Conservation (phyloP, 192 early-diverging fungal species). For the Coemansia sp. region DNA sequence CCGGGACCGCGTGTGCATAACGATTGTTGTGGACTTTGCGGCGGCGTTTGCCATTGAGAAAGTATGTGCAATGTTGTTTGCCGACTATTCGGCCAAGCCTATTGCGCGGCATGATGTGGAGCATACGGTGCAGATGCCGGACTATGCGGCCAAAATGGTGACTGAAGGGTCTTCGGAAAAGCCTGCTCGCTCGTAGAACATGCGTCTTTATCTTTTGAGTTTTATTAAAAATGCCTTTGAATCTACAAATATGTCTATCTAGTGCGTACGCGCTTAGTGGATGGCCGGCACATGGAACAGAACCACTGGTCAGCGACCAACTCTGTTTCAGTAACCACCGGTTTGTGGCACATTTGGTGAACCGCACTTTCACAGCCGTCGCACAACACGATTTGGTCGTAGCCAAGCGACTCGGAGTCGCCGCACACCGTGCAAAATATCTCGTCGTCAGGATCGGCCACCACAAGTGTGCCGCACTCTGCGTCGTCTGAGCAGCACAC, state of each 20-base stretch:
- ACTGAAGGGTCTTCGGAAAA: too few species aligned
- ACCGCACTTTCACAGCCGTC: constrained; percentile 48
- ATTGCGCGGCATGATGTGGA: constrained; percentile 52
- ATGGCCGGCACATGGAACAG: constrained; percentile 28
- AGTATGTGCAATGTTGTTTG: constrained; percentile 72
- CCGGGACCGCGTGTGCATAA: constrained; percentile 71
- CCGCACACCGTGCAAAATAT: constrained; percentile 39
- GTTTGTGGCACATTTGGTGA: constrained; percentile 49
- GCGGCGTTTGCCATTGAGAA: constrained; percentile 78
- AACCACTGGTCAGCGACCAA: constrained; percentile 45
- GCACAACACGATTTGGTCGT: constrained; percentile 53
- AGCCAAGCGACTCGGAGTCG: constrained; percentile 24
- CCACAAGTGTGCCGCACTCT: constrained; percentile 29
- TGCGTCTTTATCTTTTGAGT: too few species aligned
- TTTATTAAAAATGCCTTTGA: too few species aligned
- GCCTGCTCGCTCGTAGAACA: too few species aligned
- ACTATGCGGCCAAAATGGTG: constrained; percentile 19
- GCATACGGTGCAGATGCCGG: constrained; percentile 29
- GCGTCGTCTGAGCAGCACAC: constrained; percentile 39
- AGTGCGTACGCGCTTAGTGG: constrained; percentile 17
- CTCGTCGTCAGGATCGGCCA: constrained; percentile 49
- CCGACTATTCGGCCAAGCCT: constrained; percentile 85
- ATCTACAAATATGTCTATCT: constrained; percentile 1
- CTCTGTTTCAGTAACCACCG: constrained; percentile 38
- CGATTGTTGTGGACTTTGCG: constrained; percentile 90